These are phyloP conservation scores for Nemophila menziesii DNA, from an alignment of 257 asterid species.

Conservation along the genomic window DNA sequence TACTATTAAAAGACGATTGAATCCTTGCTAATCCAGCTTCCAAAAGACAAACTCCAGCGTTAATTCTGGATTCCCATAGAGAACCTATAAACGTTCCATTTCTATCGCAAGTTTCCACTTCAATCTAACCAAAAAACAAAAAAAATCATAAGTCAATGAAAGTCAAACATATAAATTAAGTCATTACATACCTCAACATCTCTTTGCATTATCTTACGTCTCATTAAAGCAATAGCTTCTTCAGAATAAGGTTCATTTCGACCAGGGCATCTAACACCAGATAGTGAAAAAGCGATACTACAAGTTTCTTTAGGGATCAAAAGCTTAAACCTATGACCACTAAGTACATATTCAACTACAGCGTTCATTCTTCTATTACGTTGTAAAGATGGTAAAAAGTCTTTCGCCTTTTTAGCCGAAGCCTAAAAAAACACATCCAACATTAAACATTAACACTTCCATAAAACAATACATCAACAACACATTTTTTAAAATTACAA, in stretches of 20 bases:
- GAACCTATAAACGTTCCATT: constrained; percentile 81
- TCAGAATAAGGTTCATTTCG: constrained; percentile 70
- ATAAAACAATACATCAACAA: neutral
- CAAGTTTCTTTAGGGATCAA: constrained; percentile 80
- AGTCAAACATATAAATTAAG: neutral
- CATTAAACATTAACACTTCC: neutral
- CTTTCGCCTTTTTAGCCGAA: constrained; percentile 56
- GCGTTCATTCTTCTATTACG: constrained; percentile 74
- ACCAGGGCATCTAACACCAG: constrained; percentile 86
- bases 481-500: neutral
- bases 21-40: constrained; percentile 82
- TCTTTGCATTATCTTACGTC: constrained; percentile 86
- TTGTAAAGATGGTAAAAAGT: constrained; percentile 64
- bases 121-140: constrained; percentile 29
- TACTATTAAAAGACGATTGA: constrained; percentile 58
- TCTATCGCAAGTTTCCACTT: constrained; percentile 70
- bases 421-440: constrained; percentile 22
- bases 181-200: constrained; percentile 55
- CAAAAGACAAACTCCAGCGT: constrained; percentile 49
- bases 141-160: neutral
- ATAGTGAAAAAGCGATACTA: constrained; percentile 60
- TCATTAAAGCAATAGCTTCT: constrained; percentile 78
- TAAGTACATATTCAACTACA: constrained; percentile 63
- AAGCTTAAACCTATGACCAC: constrained; percentile 69
- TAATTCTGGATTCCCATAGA: constrained; percentile 55